phyloP scores from a whole-genome alignment of 2,329 filamentous ascomycete genomes.

The Colletotrichum tabaci region DNA sequence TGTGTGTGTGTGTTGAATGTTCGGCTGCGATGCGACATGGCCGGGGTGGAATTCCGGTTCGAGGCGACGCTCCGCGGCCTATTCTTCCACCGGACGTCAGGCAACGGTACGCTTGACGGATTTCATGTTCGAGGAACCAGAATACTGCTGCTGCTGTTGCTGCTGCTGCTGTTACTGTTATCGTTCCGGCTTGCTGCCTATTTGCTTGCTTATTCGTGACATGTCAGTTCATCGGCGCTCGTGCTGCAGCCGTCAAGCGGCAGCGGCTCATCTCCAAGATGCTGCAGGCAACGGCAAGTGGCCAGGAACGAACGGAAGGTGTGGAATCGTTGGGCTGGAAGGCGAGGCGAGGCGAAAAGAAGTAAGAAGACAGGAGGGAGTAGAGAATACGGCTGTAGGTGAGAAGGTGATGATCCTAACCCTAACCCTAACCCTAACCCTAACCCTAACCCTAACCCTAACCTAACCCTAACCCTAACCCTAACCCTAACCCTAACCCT shows the following conservation, averaged over 20 bases:
- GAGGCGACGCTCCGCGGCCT: constrained; percentile 28
- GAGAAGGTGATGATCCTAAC: no score
- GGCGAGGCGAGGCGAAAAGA: no score
- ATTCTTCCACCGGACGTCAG: constrained; percentile 19
- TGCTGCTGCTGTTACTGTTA: no score
- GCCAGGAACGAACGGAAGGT: no score
- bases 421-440: no score
- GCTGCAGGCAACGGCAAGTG: constrained; percentile 10
- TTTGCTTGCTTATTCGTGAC: constrained; percentile 27
- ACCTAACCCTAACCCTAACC: no score
- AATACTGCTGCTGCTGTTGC: background rate
- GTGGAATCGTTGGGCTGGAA: no score
- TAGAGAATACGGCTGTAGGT: no score
- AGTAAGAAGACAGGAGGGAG: no score
- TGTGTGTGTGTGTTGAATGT: background rate
- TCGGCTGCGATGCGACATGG: constrained; percentile 21
- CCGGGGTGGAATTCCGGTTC: constrained; percentile 29
- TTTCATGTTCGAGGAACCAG: background rate
- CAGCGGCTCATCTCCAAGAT: constrained; percentile 28
- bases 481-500: no score
- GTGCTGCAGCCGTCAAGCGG: constrained; percentile 3
- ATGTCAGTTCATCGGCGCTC: constrained; percentile 14
- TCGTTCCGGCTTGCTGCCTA: background rate
- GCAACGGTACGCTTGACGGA: constrained; percentile 1
- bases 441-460: no score